phyloP scores from a whole-genome alignment of 2,329 filamentous ascomycete genomes.

The Xylariales sp. region DNA sequence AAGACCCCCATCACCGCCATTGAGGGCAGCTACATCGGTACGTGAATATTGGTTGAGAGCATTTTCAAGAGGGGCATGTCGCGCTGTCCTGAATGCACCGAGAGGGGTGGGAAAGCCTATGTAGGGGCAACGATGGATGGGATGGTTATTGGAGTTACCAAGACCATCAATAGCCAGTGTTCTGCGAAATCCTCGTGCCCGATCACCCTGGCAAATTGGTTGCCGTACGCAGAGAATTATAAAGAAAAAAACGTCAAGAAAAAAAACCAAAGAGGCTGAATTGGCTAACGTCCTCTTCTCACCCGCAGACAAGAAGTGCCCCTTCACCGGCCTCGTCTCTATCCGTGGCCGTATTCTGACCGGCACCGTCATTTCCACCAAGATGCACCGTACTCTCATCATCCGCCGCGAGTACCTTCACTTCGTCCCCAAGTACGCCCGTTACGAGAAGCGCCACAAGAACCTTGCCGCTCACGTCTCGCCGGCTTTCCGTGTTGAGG shows the following conservation, averaged over 20 bases:
- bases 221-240: no score
- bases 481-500: constrained; percentile 99
- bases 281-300: constrained; percentile 1
- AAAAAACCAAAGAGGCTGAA: not conserved
- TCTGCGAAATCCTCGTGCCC: no score
- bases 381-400: constrained; percentile 99
- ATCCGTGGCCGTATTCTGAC: constrained; percentile 99
- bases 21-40: constrained; percentile 99
- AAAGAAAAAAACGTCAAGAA: not conserved
- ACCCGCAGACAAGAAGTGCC: constrained; percentile 98
- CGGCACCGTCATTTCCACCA: constrained; percentile 98
- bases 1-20: constrained; percentile 97
- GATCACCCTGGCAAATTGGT: no score
- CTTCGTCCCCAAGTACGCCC: constrained; percentile 98
- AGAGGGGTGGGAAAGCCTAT: no score
- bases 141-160: no score
- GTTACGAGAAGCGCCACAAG: constrained; percentile 99
- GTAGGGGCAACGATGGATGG: no score
- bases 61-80: no score
- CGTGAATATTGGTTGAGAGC: constrained; percentile 45
- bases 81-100: no score
- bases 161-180: no score
- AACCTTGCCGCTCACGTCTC: constrained; percentile 99
- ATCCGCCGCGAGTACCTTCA: constrained; percentile 99
- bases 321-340: constrained; percentile 97